A percentile compares a stretch with the other conserved stretches of the same genome.
phyloP scores from a whole-genome alignment of 2,329 filamentous ascomycete genomes.

The Phaeomoniella chlamydospora region DNA sequence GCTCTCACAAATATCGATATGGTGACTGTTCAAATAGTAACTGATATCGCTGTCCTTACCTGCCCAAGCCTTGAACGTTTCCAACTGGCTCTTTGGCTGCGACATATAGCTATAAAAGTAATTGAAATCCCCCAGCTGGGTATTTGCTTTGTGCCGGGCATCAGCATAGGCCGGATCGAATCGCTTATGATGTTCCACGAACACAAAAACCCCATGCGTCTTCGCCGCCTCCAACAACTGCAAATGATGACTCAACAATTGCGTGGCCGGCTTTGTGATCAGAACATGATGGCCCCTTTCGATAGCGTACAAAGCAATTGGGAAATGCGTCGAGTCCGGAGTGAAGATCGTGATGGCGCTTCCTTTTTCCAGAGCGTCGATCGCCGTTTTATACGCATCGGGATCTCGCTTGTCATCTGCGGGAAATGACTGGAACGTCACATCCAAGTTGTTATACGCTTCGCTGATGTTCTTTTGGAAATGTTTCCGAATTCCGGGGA shows the following conservation, averaged over 20 bases:
- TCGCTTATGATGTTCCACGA: slow-evolving; percentile 92
- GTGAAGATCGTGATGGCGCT: slow-evolving; percentile 95
- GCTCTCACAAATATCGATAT: slow-evolving; percentile 81
- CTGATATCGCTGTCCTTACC: slow-evolving; percentile 85
- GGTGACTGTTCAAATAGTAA: slow-evolving; percentile 92
- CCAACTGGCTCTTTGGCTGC: slow-evolving; percentile 78
- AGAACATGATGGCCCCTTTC: slow-evolving; percentile 78
- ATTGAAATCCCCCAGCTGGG: slow-evolving; percentile 82
- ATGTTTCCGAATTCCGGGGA: slow-evolving; percentile 82
- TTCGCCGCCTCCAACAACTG: slow-evolving; percentile 57
- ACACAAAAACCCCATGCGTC: slow-evolving; percentile 72
- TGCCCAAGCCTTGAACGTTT: slow-evolving; percentile 92
- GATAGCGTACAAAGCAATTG: slow-evolving; percentile 84
- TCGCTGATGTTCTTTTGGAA: slow-evolving; percentile 75
- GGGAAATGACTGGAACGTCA: slow-evolving; percentile 71
- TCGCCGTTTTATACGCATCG: slow-evolving; percentile 76
- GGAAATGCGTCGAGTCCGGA: slow-evolving; percentile 81
- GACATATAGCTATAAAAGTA: slow-evolving; percentile 98
- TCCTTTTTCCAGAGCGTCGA: slow-evolving; percentile 66
- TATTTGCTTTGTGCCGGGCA: slow-evolving; percentile 52
- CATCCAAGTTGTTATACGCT: slow-evolving; percentile 80
- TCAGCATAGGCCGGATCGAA: slow-evolving; percentile 89
- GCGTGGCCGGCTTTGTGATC: slow-evolving; percentile 87
- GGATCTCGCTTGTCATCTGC: slow-evolving; percentile 58
- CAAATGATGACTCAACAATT: slow-evolving; percentile 67